phyloP scores from a whole-genome alignment of 148 eudicot species.

The Pharnaceum exiguum region DNA sequence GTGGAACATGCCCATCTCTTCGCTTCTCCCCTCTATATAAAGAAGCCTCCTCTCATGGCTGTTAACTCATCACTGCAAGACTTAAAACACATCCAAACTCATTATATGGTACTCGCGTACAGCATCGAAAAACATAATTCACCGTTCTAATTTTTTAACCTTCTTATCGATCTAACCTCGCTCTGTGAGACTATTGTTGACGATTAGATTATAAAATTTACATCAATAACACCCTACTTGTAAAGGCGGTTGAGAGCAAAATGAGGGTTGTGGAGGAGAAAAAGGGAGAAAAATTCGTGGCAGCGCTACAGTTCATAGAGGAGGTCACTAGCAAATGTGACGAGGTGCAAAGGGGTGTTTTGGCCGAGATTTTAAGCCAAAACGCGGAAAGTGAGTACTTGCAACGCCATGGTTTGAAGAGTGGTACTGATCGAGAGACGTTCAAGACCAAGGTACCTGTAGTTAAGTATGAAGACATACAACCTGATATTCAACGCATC shows the following conservation, averaged over 20 bases:
- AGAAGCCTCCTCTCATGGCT: not conserved
- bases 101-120: no score
- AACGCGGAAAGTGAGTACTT: conserved; percentile 58
- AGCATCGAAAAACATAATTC: no score
- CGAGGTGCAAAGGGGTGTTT: conserved; percentile 44
- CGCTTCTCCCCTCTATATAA: conserved; percentile 23
- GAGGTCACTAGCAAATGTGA: conserved; percentile 42
- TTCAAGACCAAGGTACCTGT: conserved; percentile 45
- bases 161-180: no score
- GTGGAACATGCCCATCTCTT: conserved; percentile 1
- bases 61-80: not conserved
- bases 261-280: not conserved
- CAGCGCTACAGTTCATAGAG: conserved; percentile 47
- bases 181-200: no score
- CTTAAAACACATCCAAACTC: not conserved
- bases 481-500: conserved; percentile 51
- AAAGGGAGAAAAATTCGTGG: conserved; percentile 30
- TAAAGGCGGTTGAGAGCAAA: not conserved
- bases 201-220: no score
- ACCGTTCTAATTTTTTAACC: no score
- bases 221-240: no score
- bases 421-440: conserved; percentile 29
- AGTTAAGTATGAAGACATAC: conserved; percentile 52
- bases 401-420: conserved; percentile 20
- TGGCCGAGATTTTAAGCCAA: conserved; percentile 49